Conservation (phyloP, 1,284 basidiomycete species). For the Leccinum fuscescens region DNA sequence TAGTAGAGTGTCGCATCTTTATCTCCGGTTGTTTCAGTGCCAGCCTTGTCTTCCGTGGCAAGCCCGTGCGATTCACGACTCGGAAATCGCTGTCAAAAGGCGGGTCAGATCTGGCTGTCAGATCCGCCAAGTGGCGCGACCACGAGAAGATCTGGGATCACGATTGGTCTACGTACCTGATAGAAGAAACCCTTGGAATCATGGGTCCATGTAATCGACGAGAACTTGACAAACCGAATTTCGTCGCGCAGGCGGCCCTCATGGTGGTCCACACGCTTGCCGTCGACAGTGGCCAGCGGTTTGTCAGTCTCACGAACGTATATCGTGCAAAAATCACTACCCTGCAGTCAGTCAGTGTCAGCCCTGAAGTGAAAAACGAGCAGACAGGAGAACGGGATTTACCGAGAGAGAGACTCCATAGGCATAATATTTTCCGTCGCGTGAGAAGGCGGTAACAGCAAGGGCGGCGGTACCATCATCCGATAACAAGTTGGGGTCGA, state of each 20-base stretch:
- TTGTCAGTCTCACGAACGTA: constrained; percentile 64
- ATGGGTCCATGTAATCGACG: constrained; percentile 66
- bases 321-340: constrained; percentile 72
- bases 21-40: constrained; percentile 46
- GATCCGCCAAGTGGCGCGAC: background rate
- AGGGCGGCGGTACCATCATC: constrained; percentile 74
- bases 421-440: constrained; percentile 68
- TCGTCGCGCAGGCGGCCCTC: constrained; percentile 61
- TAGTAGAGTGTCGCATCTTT: constrained; percentile 74
- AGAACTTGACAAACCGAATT: constrained; percentile 76
- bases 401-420: constrained; percentile 77
- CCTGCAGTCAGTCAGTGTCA: constrained; percentile 39
- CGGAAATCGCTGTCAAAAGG: constrained; percentile 50
- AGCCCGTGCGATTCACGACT: constrained; percentile 48
- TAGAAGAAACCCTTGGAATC: constrained; percentile 84
- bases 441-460: constrained; percentile 57
- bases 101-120: background rate
- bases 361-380: constrained; percentile 3
- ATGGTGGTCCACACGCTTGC: constrained; percentile 43
- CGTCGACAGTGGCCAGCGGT: constrained; percentile 48
- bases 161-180: constrained; percentile 46
- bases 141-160: background rate
- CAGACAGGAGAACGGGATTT: constrained; percentile 16
- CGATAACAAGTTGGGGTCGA: constrained; percentile 73
- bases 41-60: constrained; percentile 53